phyloP scores from a whole-genome alignment of 2,329 filamentous ascomycete genomes.

The Geoglossum cookeanum region DNA sequence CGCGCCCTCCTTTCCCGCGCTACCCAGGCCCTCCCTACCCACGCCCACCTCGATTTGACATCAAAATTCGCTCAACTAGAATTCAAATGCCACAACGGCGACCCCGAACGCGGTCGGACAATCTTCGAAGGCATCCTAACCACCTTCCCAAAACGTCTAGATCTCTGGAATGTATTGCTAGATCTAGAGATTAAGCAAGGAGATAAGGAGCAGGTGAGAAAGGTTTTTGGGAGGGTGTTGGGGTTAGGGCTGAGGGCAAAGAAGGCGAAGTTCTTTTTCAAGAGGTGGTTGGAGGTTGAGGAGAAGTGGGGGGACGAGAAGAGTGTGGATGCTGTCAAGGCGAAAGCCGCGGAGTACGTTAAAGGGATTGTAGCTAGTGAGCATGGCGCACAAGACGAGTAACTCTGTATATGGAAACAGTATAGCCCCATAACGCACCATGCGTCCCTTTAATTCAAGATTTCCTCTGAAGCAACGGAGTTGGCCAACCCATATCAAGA shows the following conservation, averaged over 20 bases:
- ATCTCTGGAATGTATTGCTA: conserved; percentile 82
- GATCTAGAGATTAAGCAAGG: conserved; percentile 56
- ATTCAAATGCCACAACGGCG: conserved; percentile 65
- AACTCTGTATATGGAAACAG: not conserved
- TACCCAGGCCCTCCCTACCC: conserved; percentile 57
- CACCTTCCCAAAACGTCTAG: conserved; percentile 72
- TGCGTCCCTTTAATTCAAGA: too few relatives aligned
- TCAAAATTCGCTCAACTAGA: conserved; percentile 82
- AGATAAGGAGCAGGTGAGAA: conserved; percentile 42
- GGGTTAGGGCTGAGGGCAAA: conserved; percentile 51
- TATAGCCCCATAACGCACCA: too few relatives aligned
- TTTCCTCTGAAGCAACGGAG: too few relatives aligned
- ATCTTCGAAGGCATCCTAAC: conserved; percentile 78
- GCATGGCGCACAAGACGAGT: conserved; percentile 21
- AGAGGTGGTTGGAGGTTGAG: conserved; percentile 83
- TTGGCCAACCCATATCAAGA: too few relatives aligned
- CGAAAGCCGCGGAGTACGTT: conserved; percentile 52
- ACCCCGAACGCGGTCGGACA: conserved; percentile 79
- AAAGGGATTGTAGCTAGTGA: conserved; percentile 20
- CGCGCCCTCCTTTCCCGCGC: conserved; percentile 66
- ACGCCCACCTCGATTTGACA: conserved; percentile 54
- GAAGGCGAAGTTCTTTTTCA: conserved; percentile 74
- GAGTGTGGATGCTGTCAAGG: conserved; percentile 49
- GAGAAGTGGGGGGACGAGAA: conserved; percentile 49
- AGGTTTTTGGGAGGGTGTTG: conserved; percentile 65